Evolutionary conservation across 1,284 basidiomycete genomes (phyloP).

Genomic region (Meripilus lineatus): DNA sequence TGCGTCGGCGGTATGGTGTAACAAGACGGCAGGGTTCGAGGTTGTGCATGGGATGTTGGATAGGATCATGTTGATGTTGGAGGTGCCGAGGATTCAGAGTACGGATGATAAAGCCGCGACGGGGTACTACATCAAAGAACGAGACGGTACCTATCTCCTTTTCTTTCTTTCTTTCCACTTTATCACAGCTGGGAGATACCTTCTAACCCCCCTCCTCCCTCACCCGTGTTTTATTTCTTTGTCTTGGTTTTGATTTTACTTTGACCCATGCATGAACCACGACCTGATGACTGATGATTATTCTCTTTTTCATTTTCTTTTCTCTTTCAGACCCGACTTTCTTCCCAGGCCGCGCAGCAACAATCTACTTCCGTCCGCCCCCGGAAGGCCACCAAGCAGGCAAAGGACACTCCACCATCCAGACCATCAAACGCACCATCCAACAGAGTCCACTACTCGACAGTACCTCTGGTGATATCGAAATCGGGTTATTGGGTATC

Average conservation of each 20-base stretch:
- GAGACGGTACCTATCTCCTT: conserved; percentile 53
- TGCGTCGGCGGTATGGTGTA: conserved; percentile 91
- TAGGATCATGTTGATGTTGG: conserved; percentile 91
- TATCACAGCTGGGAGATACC: conserved; percentile 6
- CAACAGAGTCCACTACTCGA: conserved; percentile 25
- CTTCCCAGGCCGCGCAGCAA: conserved; percentile 93
- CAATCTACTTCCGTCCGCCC: conserved; percentile 78
- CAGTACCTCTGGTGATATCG: conserved; percentile 44
- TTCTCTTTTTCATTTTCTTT: too few species aligned
- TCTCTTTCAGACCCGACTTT: conserved; percentile 76
- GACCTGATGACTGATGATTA: too few species aligned
- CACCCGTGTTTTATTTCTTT: too few species aligned
- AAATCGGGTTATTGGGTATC: conserved; percentile 84
- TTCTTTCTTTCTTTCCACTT: background rate
- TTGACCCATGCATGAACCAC: too few species aligned
- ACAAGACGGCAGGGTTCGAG: conserved; percentile 96
- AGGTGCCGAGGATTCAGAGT: conserved; percentile 74
- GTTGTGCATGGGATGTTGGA: conserved; percentile 94
- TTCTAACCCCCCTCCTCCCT: too few species aligned
- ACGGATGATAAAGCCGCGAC: conserved; percentile 50
- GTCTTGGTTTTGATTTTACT: too few species aligned
- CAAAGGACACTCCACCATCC: conserved; percentile 7
- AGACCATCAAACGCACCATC: conserved; percentile 28
- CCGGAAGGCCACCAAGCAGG: conserved; percentile 29
- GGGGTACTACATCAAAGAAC: conserved; percentile 93